phyloP scores from a whole-genome alignment of 371 early-diverging fungal species.

The Mortierella polycephala region DNA sequence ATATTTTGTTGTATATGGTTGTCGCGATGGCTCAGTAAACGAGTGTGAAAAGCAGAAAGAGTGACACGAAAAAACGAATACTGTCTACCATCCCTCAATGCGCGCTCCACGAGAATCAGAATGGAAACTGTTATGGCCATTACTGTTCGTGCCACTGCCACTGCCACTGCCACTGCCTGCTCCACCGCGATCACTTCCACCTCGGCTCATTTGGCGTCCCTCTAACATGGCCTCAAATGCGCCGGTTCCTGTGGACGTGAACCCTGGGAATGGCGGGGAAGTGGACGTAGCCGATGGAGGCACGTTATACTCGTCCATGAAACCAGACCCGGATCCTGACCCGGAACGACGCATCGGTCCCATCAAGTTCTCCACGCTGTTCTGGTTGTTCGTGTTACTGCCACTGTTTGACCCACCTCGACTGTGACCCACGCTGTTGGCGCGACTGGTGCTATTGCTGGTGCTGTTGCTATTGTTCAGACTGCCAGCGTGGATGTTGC shows the following conservation, averaged over 20 bases:
- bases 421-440: conserved; percentile 26
- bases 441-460: conserved; percentile 6
- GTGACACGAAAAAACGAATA: neutral
- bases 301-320: conserved; percentile 20
- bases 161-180: conserved; percentile 15
- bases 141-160: conserved; percentile 26
- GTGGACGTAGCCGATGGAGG: conserved; percentile 15
- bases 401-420: conserved; percentile 37
- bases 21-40: too few species aligned
- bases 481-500: neutral
- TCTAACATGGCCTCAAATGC: conserved; percentile 32
- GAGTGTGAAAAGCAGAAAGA: too few species aligned
- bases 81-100: conserved; percentile 28
- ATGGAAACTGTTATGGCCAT: conserved; percentile 41
- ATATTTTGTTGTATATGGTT: too few species aligned
- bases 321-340: conserved; percentile 27
- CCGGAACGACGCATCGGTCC: conserved; percentile 22
- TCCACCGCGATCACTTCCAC: conserved; percentile 31
- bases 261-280: conserved; percentile 8
- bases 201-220: conserved; percentile 47
- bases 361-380: conserved; percentile 20
- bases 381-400: conserved; percentile 21
- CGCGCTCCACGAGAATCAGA: conserved; percentile 43
- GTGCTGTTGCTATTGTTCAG: conserved; percentile 4
- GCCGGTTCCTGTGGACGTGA: conserved; percentile 4